These are phyloP conservation scores for Isabelozyma rhagii DNA, from an alignment of 805 yeast genomes.

Conservation along the genomic window DNA sequence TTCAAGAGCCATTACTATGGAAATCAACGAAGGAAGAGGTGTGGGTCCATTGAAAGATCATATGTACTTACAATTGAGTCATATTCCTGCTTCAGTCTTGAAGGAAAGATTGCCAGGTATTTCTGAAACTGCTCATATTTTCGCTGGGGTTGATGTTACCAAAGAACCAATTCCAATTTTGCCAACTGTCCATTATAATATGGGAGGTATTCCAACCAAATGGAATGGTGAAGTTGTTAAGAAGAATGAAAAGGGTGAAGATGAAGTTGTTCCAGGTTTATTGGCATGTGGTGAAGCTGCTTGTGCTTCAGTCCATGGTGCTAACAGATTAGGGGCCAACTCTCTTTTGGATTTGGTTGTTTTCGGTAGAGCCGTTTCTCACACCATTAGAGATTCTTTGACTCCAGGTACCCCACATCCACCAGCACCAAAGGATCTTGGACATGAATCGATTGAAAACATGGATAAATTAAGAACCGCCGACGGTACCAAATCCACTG, in stretches of 20 bases:
- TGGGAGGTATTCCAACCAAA: constrained; percentile 99
- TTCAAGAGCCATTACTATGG: constrained; percentile 97
- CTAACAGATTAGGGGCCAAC: constrained; percentile 98
- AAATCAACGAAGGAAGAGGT: constrained; percentile 98
- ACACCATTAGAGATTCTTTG: constrained; percentile 80
- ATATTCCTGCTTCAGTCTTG: constrained; percentile 86
- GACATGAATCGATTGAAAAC: constrained; percentile 85
- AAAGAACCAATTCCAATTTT: constrained; percentile 98
- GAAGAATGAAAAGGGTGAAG: constrained; percentile 81
- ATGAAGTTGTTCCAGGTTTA: constrained; percentile 86
- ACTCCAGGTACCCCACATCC: constrained; percentile 87
- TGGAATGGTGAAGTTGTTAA: constrained; percentile 95
- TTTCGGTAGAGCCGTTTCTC: constrained; percentile 97
- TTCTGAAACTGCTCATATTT: constrained; percentile 96
- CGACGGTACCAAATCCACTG: constrained; percentile 75
- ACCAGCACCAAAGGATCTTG: constrained; percentile 80
- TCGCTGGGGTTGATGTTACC: constrained; percentile 99
- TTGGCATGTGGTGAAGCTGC: constrained; percentile 99
- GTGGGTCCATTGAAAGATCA: constrained; percentile 96
- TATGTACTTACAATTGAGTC: constrained; percentile 90
- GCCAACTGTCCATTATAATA: constrained; percentile 98
- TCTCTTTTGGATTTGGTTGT: constrained; percentile 94
- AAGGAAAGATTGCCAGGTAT: constrained; percentile 98
- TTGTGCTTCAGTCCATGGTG: constrained; percentile 99
- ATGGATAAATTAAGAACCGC: constrained; percentile 87